Evolutionary conservation across 176 grass and related monocot species (phyloP), one percentile per base, ranked within the genome.

Genomic region (Avena sativa): DNA sequence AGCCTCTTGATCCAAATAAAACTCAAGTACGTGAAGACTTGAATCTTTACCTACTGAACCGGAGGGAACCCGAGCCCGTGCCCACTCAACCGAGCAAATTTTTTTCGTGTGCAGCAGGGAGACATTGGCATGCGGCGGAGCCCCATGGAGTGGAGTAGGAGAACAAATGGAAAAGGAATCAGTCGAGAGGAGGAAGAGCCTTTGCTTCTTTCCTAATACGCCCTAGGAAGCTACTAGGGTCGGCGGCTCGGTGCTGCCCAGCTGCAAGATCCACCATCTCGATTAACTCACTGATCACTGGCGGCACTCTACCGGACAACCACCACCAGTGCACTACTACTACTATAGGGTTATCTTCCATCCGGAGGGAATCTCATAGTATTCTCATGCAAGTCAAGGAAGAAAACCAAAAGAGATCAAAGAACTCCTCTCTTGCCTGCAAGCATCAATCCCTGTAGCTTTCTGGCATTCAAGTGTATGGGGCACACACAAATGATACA

Each of bases 141-240:
- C 75, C 55, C 53, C 46, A 17, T 71, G 5, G 79, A 6, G 32
- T 34, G 32, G 32, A 34, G 32, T 34, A 34, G 32, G 32, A 40
- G 48, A 77, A 48, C 52, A 36, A 59, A 68, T 14, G 20, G 55
- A 73, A 12, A 68, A 60, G 57, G 79, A 79, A 86, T 47, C 19
- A 51, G 65, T 86, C 44, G 84, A 89, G 83, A 86, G 84, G 83
- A 83, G 79, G 87, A 59, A 86, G 71, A 50, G 83, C 11, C 66
- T 79, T 79, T 57, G 1, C 53, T 19, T 57, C 16, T 15, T 17
- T 40, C 38, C 32, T 34, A 3, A 34, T 34, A 34, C 32, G 32
- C 32, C 32, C 32, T 34, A 34, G 32, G 3, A 34, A 34, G 32
- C 32, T 34, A 34, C 32, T 34, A 34, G 32, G 32, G 2, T 34